A percentile compares a stretch with the other conserved stretches of the same genome.
Evolutionary conservation across 2,329 filamentous ascomycete species (phyloP).

Genomic region (Hirsutella minnesotensis): DNA sequence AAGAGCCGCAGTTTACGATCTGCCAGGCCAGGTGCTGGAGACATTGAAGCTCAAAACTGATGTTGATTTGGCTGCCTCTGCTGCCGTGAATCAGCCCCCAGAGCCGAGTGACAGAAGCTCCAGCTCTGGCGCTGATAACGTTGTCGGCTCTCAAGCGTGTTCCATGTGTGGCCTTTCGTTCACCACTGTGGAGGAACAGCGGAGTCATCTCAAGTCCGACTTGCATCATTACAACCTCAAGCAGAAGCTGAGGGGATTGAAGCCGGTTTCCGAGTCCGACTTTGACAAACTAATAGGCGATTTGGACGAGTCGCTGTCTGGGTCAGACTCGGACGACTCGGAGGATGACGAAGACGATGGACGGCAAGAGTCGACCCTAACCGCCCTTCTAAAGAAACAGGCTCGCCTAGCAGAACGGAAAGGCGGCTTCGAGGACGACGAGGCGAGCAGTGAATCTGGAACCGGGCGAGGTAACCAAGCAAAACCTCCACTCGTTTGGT

Average conservation of each 20-base stretch:
- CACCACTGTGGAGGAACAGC: conserved; percentile 63
- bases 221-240: conserved; percentile 92
- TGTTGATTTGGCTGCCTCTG: conserved; percentile 12
- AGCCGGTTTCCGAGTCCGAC: conserved; percentile 63
- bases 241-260: conserved; percentile 66
- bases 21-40: conserved; percentile 61
- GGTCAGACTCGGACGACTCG: conserved; percentile 63
- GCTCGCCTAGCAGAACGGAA: conserved; percentile 54
- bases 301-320: conserved; percentile 84
- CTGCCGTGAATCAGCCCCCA: conserved; percentile 9
- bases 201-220: conserved; percentile 78
- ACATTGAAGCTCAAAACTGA: conserved; percentile 43
- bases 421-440: conserved; percentile 38
- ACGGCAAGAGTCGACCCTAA: conserved; percentile 57
- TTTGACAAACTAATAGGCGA: conserved; percentile 80
- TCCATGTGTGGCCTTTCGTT: conserved; percentile 68
- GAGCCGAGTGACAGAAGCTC: background rate
- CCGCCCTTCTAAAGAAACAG: conserved; percentile 69
- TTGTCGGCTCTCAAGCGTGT: conserved; percentile 62
- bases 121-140: conserved; percentile 11
- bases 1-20: conserved; percentile 56
- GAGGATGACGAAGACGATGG: conserved; percentile 52
- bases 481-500: conserved; percentile 74
- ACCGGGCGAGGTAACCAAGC: conserved; percentile 40
- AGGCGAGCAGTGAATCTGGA: conserved; percentile 24